Conservation (phyloP, 805 yeast species). For the Peterozyma xylosa region DNA sequence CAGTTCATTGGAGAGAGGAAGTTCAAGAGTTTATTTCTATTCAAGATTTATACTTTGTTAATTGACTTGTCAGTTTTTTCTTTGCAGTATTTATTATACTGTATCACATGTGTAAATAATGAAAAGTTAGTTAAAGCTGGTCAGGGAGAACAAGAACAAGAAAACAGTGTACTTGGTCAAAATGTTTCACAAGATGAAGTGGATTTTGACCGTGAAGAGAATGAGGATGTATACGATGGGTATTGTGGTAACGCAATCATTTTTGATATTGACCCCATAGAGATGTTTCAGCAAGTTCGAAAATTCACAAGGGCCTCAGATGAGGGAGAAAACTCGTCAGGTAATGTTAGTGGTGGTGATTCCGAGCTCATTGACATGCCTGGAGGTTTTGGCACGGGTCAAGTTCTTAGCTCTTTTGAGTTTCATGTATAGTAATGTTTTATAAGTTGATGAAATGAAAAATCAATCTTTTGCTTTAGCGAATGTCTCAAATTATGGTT, state of each 20-base stretch:
- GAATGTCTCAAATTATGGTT: too few relatives aligned
- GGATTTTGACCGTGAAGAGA: conserved; percentile 1
- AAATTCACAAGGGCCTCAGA: conserved; percentile 10
- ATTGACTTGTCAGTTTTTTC: conserved; percentile 23
- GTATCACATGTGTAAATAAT: conserved; percentile 22
- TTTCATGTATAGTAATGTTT: too few relatives aligned
- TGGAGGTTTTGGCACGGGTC: conserved; percentile 4
- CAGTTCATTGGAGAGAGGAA: conserved; percentile 40
- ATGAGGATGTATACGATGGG: conserved; percentile 28
- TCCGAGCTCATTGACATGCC: conserved; percentile 4
- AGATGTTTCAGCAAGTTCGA: conserved; percentile 16
- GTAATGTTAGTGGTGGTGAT: background rate
- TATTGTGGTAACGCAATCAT: conserved; percentile 33
- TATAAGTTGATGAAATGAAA: too few relatives aligned
- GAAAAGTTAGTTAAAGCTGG: conserved; percentile 19
- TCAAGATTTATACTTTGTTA: conserved; percentile 17
- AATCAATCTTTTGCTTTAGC: too few relatives aligned
- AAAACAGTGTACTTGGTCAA: conserved; percentile 10
- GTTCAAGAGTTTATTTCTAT: conserved; percentile 17
- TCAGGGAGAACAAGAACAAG: conserved; percentile 16
- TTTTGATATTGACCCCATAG: conserved; percentile 25
- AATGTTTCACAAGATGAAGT: conserved; percentile 12
- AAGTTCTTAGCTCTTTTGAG: too few relatives aligned
- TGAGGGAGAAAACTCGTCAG: conserved; percentile 3
- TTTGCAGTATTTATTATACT: conserved; percentile 21